phyloP scores from a whole-genome alignment of 106 monocot genomes.

The Allium fistulosum region DNA sequence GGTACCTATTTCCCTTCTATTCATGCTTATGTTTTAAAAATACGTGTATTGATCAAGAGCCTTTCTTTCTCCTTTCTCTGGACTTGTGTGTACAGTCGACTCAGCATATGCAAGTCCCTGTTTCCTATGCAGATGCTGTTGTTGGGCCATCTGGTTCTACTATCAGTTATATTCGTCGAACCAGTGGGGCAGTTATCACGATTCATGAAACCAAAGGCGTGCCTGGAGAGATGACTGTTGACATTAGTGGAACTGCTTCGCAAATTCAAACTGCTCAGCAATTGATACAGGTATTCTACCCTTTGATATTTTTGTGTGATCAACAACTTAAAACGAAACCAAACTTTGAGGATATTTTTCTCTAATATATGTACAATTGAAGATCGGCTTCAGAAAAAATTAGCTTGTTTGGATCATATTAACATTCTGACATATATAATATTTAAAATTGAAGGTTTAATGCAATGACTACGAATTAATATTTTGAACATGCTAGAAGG shows the following conservation, averaged over 20 bases:
- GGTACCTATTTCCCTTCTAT: background rate
- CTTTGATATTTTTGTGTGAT: no score
- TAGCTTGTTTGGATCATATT: no score
- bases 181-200: conserved; percentile 89
- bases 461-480: no score
- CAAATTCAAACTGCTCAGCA: conserved; percentile 92
- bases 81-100: conserved; percentile 39
- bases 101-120: conserved; percentile 84
- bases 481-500: no score
- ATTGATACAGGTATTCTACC: conserved; percentile 53
- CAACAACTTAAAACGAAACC: no score
- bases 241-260: conserved; percentile 70
- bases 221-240: conserved; percentile 96
- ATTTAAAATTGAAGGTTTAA: no score
- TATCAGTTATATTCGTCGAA: conserved; percentile 92
- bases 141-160: conserved; percentile 78
- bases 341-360: no score
- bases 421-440: no score
- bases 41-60: no score
- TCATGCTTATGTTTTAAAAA: background rate
- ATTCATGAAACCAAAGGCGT: conserved; percentile 85
- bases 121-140: conserved; percentile 91
- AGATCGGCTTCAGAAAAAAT: no score
- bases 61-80: background rate
- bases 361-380: no score